Conservation (phyloP, 768 basidiomycete species). For the Paxillus involutus region DNA sequence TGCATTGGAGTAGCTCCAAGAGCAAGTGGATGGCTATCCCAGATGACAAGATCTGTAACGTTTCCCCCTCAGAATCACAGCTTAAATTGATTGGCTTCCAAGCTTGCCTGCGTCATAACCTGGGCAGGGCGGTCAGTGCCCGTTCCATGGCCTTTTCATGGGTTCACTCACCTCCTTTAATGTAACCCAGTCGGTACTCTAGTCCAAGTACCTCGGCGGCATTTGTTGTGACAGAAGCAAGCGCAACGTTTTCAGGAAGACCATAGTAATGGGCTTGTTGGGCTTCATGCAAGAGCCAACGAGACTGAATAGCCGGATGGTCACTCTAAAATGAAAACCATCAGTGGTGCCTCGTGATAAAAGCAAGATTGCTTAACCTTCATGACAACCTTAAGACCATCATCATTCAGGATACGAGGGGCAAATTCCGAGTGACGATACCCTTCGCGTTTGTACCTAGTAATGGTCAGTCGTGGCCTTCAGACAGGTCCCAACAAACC, state of each 20-base stretch:
- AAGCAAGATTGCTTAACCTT: constrained; percentile 35
- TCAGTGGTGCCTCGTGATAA: neutral
- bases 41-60: constrained; percentile 49
- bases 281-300: constrained; percentile 80
- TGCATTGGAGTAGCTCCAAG: constrained; percentile 81
- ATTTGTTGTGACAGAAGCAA: constrained; percentile 72
- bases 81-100: neutral
- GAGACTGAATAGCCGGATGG: constrained; percentile 64
- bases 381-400: constrained; percentile 50
- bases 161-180: constrained; percentile 51
- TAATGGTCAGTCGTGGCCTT: neutral
- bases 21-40: constrained; percentile 77
- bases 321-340: constrained; percentile 49
- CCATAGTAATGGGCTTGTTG: constrained; percentile 85
- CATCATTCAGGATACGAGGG: constrained; percentile 49
- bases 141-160: neutral
- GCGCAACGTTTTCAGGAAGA: constrained; percentile 63
- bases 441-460: constrained; percentile 55
- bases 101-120: constrained; percentile 66
- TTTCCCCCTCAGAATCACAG: neutral
- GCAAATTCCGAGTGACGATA: constrained; percentile 61
- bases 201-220: constrained; percentile 76
- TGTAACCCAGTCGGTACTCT: constrained; percentile 76
- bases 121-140: constrained; percentile 14
- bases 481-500: neutral